Evolutionary conservation across 257 asterid genomes (phyloP).

Genomic region (Solanum corneliomulleri): DNA sequence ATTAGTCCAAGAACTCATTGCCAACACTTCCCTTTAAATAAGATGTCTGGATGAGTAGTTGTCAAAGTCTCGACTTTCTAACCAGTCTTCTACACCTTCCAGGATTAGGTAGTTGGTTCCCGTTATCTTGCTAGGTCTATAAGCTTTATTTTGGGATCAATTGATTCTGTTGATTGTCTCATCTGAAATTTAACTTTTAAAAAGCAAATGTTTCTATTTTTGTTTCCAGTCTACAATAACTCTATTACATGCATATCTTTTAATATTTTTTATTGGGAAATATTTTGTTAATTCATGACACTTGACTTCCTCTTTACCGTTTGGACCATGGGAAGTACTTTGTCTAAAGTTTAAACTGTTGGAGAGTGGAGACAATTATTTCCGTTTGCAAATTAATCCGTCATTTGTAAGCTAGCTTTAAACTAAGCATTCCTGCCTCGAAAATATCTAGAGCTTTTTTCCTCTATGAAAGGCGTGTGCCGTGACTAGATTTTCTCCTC

Average conservation of each 20-base stretch:
- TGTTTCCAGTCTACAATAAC: background rate
- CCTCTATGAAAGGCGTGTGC: background rate
- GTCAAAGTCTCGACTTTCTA: background rate
- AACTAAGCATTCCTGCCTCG: background rate
- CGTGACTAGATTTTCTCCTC: background rate
- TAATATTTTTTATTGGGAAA: background rate
- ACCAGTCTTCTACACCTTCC: background rate
- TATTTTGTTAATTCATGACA: background rate
- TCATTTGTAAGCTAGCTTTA: background rate
- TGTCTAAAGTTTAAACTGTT: background rate
- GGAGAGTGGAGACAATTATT: background rate
- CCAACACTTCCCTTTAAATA: background rate
- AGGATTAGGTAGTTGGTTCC: background rate
- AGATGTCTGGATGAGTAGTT: background rate
- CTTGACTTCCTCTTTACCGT: background rate
- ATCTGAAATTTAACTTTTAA: background rate
- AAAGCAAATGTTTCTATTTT: background rate
- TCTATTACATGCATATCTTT: background rate
- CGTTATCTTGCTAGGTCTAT: background rate
- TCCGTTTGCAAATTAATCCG: background rate
- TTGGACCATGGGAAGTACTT: background rate
- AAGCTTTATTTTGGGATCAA: background rate
- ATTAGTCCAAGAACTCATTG: background rate
- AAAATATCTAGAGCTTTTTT: too few relatives aligned
- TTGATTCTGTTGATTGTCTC: background rate